Conservation (phyloP, 2,329 filamentous ascomycete species). For the Trichoderma hamatum region DNA sequence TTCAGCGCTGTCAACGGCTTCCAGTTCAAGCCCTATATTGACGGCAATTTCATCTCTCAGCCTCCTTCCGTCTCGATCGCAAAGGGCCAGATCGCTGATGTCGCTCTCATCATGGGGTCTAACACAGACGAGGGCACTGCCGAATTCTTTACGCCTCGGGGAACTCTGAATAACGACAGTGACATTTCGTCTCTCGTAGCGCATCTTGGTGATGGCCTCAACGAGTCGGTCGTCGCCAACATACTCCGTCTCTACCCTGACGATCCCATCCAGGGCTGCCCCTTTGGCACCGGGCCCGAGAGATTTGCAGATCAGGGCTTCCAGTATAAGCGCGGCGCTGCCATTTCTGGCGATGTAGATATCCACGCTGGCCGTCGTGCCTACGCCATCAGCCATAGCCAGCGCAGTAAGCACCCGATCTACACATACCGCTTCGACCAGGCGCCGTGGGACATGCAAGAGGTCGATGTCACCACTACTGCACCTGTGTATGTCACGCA, state of each 20-base stretch:
- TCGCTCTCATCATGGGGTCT: constrained; percentile 17
- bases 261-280: constrained; percentile 14
- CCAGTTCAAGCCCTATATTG: constrained; percentile 17
- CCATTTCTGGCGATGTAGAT: constrained; percentile 9
- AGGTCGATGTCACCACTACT: constrained; percentile 10
- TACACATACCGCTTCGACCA: constrained; percentile 19
- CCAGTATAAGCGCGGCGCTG: constrained; percentile 17
- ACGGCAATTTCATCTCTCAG: constrained; percentile 12
- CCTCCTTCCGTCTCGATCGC: constrained; percentile 4
- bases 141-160: constrained; percentile 10
- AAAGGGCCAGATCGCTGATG: constrained; percentile 10
- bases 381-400: background rate
- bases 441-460: constrained; percentile 10
- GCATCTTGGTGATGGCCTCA: constrained; percentile 3
- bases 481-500: constrained; percentile 14
- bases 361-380: constrained; percentile 18
- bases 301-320: constrained; percentile 12
- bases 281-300: constrained; percentile 7
- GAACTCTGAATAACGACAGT: constrained; percentile 10
- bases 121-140: constrained; percentile 22
- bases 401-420: constrained; percentile 1
- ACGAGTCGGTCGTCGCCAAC: background rate
- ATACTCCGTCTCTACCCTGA: constrained; percentile 22
- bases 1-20: constrained; percentile 13
- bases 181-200: constrained; percentile 14